These are phyloP conservation scores for Globisporangium polare DNA, from an alignment of 352 stramenopile species.

Conservation along the genomic window DNA sequence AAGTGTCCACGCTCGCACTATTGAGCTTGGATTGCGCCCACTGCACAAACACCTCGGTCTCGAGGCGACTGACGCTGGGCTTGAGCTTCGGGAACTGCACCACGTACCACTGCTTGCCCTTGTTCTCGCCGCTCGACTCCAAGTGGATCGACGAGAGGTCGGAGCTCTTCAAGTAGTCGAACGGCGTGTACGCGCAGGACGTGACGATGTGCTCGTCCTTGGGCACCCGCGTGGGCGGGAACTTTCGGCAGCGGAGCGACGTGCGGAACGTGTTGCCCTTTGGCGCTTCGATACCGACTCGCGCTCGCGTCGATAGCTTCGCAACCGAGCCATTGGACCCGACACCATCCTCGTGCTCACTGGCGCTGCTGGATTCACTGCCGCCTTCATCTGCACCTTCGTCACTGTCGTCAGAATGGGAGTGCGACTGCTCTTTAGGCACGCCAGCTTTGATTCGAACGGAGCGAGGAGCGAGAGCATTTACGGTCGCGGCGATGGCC, in stretches of 20 bases:
- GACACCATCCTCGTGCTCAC: neutral
- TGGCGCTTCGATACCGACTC: neutral
- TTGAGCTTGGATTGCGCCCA: slow-evolving; percentile 25
- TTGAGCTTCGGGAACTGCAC: slow-evolving; percentile 38
- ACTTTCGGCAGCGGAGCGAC: slow-evolving; percentile 30
- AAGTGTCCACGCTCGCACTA: neutral
- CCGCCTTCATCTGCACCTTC: neutral
- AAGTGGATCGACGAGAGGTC: slow-evolving; percentile 24
- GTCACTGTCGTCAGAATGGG: neutral
- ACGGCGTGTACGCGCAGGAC: slow-evolving; percentile 29
- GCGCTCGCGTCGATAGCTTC: neutral
- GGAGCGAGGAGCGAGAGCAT: neutral
- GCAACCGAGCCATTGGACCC: neutral
- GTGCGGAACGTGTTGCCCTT: slow-evolving; percentile 30
- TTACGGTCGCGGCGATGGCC: neutral
- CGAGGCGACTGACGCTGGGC: slow-evolving; percentile 23
- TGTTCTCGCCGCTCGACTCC: slow-evolving; percentile 10
- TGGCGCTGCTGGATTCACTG: neutral
- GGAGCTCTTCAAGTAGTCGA: slow-evolving; percentile 19
- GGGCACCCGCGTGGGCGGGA: slow-evolving; percentile 35
- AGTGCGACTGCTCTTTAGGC: neutral
- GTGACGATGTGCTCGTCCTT: slow-evolving; percentile 25
- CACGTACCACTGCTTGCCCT: slow-evolving; percentile 27
- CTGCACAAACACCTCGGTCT: slow-evolving; percentile 27
- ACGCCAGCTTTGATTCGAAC: neutral